Percentiles rank a stretch among this genome's conserved stretches.
Evolutionary conservation across 2,329 filamentous ascomycete species (phyloP).

Genomic region (Mycosphaerella sp.): DNA sequence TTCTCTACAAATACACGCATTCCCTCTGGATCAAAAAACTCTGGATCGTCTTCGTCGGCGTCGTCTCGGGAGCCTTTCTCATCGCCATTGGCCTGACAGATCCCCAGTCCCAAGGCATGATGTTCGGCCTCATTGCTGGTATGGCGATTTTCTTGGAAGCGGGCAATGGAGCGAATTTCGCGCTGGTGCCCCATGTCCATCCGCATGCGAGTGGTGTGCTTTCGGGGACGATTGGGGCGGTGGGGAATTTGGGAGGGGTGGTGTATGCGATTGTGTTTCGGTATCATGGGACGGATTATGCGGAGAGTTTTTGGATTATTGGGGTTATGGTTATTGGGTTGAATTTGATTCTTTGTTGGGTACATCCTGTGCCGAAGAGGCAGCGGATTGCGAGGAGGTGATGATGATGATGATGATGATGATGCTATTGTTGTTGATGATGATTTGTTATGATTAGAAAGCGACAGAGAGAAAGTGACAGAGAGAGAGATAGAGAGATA

Average conservation of each 20-base stretch:
- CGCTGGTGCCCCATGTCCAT: conserved; percentile 78
- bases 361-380: conserved; percentile 49
- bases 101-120: conserved; percentile 54
- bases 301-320: conserved; percentile 71
- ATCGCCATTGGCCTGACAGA: conserved; percentile 57
- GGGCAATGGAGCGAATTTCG: conserved; percentile 79
- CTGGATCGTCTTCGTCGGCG: conserved; percentile 50
- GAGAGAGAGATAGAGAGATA: no score
- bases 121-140: conserved; percentile 71
- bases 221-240: conserved; percentile 68
- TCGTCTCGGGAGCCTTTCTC: conserved; percentile 54
- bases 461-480: no score
- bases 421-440: no score
- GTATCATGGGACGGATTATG: conserved; percentile 63
- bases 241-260: conserved; percentile 77
- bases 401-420: background rate
- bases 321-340: conserved; percentile 66
- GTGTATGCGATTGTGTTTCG: conserved; percentile 78
- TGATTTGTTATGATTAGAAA: no score
- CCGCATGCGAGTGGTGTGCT: conserved; percentile 74
- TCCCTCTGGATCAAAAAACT: conserved; percentile 59
- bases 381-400: background rate
- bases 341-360: conserved; percentile 61
- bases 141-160: conserved; percentile 78
- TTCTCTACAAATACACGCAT: conserved; percentile 48